A percentile compares a stretch with the other conserved stretches of the same genome.
phyloP scores from a whole-genome alignment of 805 yeast species.

The Saccharomycopsis sp. region DNA sequence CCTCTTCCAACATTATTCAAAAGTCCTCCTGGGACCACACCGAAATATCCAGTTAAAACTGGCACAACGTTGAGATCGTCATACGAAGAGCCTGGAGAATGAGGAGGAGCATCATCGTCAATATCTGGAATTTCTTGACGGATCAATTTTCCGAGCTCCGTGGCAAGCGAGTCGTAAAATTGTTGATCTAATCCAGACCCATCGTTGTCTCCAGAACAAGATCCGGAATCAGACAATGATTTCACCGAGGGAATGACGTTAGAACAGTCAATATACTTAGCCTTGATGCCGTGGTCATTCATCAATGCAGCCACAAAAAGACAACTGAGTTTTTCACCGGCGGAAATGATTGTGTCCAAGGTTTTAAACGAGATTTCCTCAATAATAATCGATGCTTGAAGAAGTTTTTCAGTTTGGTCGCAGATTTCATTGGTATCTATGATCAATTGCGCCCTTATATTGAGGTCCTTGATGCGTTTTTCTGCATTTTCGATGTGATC shows the following conservation, averaged over 20 bases:
- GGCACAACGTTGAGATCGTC: slow-evolving; percentile 48
- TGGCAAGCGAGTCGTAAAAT: slow-evolving; percentile 54
- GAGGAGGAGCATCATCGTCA: slow-evolving; percentile 17
- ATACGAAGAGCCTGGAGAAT: background rate
- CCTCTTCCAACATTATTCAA: slow-evolving; percentile 94
- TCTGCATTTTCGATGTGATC: slow-evolving; percentile 79
- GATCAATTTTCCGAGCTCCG: slow-evolving; percentile 45
- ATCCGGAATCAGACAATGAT: slow-evolving; percentile 33
- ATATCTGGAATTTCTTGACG: slow-evolving; percentile 29
- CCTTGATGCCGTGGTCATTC: slow-evolving; percentile 73
- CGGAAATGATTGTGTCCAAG: slow-evolving; percentile 81
- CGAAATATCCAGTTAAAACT: slow-evolving; percentile 93
- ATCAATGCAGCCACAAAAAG: slow-evolving; percentile 80
- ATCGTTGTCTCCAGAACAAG: slow-evolving; percentile 26
- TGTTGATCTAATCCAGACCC: slow-evolving; percentile 55
- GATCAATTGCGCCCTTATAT: slow-evolving; percentile 48
- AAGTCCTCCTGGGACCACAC: slow-evolving; percentile 92
- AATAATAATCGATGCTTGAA: slow-evolving; percentile 83
- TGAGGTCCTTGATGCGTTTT: slow-evolving; percentile 38
- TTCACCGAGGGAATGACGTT: slow-evolving; percentile 53
- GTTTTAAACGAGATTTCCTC: slow-evolving; percentile 91
- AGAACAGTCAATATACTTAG: slow-evolving; percentile 75
- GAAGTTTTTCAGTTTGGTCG: slow-evolving; percentile 55
- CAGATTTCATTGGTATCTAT: slow-evolving; percentile 59
- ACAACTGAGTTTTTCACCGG: slow-evolving; percentile 92